Percentiles rank a stretch among this genome's conserved stretches.
Evolutionary conservation across 208 protist species (phyloP).

Genomic region (Crithidia sp.): DNA sequence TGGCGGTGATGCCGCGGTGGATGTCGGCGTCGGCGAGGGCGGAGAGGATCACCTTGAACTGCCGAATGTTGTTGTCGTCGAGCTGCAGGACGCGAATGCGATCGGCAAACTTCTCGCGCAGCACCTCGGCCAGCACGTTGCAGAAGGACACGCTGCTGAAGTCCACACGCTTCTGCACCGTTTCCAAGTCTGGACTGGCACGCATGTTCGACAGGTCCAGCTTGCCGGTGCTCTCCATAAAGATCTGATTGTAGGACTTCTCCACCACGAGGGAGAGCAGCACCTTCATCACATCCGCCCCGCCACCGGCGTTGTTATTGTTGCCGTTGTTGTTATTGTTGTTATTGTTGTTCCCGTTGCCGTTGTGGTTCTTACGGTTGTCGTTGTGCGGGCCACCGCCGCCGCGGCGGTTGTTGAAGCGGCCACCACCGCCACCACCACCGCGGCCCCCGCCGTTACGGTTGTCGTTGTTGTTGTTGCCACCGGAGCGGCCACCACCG

Average conservation of each 20-base stretch:
- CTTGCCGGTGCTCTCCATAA: conserved; percentile 49
- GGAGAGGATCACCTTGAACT: conserved; percentile 62
- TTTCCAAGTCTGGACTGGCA: conserved; percentile 58
- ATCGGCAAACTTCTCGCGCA: conserved; percentile 64
- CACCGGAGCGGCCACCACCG: background rate
- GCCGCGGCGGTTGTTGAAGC: conserved; percentile 26
- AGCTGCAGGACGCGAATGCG: conserved; percentile 66
- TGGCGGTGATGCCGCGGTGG: conserved; percentile 67
- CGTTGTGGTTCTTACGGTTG: conserved; percentile 33
- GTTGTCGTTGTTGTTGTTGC: conserved; percentile 8
- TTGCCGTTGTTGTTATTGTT: conserved; percentile 34
- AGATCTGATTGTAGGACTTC: conserved; percentile 58
- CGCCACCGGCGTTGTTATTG: conserved; percentile 34
- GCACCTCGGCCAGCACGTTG: conserved; percentile 65
- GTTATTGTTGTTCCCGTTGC: conserved; percentile 21
- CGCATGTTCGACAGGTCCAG: conserved; percentile 71
- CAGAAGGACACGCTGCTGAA: conserved; percentile 88
- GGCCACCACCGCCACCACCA: conserved; percentile 28
- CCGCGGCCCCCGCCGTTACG: conserved; percentile 33
- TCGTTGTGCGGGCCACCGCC: conserved; percentile 9
- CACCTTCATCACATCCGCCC: conserved; percentile 78
- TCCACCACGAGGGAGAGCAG: conserved; percentile 81
- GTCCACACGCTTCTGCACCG: conserved; percentile 74
- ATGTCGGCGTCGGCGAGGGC: conserved; percentile 68
- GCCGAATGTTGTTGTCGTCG: conserved; percentile 75